Conservation (phyloP, 83 land plant species). For the Larix sibirica region DNA sequence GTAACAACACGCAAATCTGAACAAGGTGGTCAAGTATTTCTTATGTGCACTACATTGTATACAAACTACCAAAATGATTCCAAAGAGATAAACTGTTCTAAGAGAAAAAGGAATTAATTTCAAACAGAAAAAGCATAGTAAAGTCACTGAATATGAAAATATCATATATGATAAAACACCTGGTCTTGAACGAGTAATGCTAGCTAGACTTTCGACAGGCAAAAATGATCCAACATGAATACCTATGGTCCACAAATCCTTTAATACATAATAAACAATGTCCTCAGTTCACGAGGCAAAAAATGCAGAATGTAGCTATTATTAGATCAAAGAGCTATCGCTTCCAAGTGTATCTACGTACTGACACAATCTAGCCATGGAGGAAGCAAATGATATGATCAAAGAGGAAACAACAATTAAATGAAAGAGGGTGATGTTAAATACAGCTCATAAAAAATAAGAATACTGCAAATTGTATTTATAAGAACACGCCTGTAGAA, state of each 20-base stretch:
- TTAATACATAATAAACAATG: not conserved
- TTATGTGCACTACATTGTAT: not conserved
- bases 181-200: not conserved
- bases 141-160: not conserved
- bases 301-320: not conserved
- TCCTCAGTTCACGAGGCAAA: not conserved
- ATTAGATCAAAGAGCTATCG: not conserved
- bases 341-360: not conserved
- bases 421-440: not conserved
- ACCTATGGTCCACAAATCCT: too few species aligned
- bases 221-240: not conserved
- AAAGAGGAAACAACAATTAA: not conserved
- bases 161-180: not conserved
- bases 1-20: not conserved
- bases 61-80: too few species aligned
- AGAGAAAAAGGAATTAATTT: too few species aligned
- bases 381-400: not conserved
- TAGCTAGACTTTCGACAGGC: not conserved
- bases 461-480: conserved; percentile 10
- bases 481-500: conserved; percentile 11
- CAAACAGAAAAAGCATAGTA: too few species aligned
- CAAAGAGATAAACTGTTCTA: too few species aligned
- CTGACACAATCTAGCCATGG: not conserved
- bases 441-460: conserved; percentile 9
- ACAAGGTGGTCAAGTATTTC: not conserved